Evolutionary conservation across 148 eudicot genomes (phyloP).

Genomic region (Dianthus caryophyllus): DNA sequence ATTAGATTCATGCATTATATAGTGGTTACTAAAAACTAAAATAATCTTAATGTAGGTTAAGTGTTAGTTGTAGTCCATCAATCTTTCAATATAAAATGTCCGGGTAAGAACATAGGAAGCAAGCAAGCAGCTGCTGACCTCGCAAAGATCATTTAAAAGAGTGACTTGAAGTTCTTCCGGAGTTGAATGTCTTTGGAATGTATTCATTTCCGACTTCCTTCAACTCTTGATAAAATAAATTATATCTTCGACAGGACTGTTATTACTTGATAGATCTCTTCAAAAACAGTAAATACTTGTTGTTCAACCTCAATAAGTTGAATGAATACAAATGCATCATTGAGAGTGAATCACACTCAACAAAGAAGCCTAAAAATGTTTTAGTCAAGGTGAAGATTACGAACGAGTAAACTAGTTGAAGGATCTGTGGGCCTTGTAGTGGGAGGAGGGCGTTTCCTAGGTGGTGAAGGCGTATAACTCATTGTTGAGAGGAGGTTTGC

Average conservation of each 20-base stretch:
- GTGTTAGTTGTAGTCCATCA: slow-evolving; percentile 11
- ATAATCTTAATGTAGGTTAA: slow-evolving; percentile 13
- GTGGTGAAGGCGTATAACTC: slow-evolving; percentile 90
- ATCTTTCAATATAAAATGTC: slow-evolving; percentile 28
- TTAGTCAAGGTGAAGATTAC: slow-evolving; percentile 83
- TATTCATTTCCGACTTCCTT: slow-evolving; percentile 65
- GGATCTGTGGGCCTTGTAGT: slow-evolving; percentile 85
- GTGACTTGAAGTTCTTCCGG: slow-evolving; percentile 95
- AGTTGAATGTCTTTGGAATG: slow-evolving; percentile 86
- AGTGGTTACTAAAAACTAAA: neutral
- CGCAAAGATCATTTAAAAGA: slow-evolving; percentile 65
- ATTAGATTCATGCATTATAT: slow-evolving; percentile 6
- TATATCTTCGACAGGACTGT: slow-evolving; percentile 88
- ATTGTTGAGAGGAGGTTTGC: slow-evolving; percentile 34
- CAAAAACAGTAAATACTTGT: slow-evolving; percentile 63
- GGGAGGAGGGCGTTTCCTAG: slow-evolving; percentile 81
- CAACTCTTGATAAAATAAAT: slow-evolving; percentile 75
- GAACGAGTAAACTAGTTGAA: slow-evolving; percentile 88
- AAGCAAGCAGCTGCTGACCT: slow-evolving; percentile 90
- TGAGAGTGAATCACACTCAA: slow-evolving; percentile 5
- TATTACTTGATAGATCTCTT: slow-evolving; percentile 86
- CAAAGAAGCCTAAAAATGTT: neutral
- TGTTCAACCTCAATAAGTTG: slow-evolving; percentile 71
- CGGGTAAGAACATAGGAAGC: slow-evolving; percentile 55
- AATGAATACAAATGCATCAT: slow-evolving; percentile 29